Evolutionary conservation across 208 protist genomes (phyloP).

Genomic region (Trypanosoma conorhini): DNA sequence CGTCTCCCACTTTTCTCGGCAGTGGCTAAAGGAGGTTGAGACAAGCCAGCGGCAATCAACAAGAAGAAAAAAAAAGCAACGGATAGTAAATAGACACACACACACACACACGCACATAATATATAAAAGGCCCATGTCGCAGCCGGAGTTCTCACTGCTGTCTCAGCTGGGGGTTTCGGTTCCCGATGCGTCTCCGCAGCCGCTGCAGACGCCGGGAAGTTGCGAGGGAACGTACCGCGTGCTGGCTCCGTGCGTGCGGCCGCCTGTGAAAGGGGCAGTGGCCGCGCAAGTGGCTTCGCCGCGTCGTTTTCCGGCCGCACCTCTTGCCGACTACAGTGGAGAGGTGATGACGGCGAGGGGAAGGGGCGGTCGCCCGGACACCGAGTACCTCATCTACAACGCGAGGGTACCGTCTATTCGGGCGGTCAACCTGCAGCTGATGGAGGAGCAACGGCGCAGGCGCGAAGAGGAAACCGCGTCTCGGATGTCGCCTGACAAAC

Average conservation of each 20-base stretch:
- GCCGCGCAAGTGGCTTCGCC: conserved; percentile 33
- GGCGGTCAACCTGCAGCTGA: conserved; percentile 64
- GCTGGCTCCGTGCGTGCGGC: conserved; percentile 50
- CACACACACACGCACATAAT: too few species aligned
- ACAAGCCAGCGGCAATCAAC: neutral
- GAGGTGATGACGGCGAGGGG: conserved; percentile 47
- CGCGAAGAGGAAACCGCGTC: conserved; percentile 2
- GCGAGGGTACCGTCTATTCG: conserved; percentile 59
- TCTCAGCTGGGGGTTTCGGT: conserved; percentile 55
- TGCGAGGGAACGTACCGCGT: conserved; percentile 35
- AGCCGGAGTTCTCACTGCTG: conserved; percentile 74
- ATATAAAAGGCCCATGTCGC: conserved; percentile 9
- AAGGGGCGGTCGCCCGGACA: conserved; percentile 32
- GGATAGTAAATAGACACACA: neutral
- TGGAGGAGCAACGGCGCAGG: conserved; percentile 36
- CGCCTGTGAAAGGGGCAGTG: conserved; percentile 24
- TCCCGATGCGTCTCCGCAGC: neutral
- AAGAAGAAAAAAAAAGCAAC: conserved; percentile 9
- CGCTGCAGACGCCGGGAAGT: neutral
- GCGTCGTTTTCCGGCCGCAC: conserved; percentile 23
- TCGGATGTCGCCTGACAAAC: neutral
- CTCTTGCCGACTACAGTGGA: conserved; percentile 53
- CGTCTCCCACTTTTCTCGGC: neutral
- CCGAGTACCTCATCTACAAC: conserved; percentile 74
- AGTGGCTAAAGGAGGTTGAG: neutral